Base-by-base conservation (phyloP, 2,329 filamentous ascomycete species). In the Sporothrix globosa region DNA sequence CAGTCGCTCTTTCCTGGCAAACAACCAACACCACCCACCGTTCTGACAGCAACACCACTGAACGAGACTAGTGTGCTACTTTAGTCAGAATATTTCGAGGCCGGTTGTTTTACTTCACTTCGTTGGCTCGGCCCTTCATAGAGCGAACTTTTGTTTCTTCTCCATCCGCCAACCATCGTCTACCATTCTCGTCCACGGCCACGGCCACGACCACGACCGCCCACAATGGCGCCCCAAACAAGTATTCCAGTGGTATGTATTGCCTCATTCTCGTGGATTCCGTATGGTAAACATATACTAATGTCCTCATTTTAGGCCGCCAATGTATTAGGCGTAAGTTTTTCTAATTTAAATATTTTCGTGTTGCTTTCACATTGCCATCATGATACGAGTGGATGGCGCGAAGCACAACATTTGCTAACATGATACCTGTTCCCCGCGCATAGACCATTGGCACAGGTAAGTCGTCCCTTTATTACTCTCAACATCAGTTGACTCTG, bases 291-390 rank as follows among this genome's bases (percentile, higher is more conserved):
- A n/a, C 34, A 50, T 14, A 24, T 52, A 17, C 56, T 70, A 39
- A 50, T 7, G 24, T 10, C 19, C 9, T 14, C 46, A 14, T 17
- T 13, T 34, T 41, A 78, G 77, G 79, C 80, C 0, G 80, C 81
- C 63, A 81, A 78, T 72, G 78, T 82, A 2, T 72, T 82, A 6
- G 81, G 81, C 67, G 80, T 82, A 76, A 76, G 80, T 79, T 65
- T 60, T 14, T 53, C 48, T 21, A n/a, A 21, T 50, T 34, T 50
- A 9, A 30, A 4, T 24, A 44, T 21, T 2, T 2, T 2, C 27
- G 63, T 61, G 54, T 54, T 69, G 68, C 67, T 58, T 19, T 46
- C 6, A 54, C 30, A 2, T 44, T n/a, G 50, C 34, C 11, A 30
- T n/a, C 19, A 44, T 60, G 21, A 10, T 21, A 46, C 58, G 13